Evolutionary conservation across 2,329 filamentous ascomycete genomes (phyloP), one percentile per base, ranked within the genome.

Genomic region (Paecilomyces niveus): DNA sequence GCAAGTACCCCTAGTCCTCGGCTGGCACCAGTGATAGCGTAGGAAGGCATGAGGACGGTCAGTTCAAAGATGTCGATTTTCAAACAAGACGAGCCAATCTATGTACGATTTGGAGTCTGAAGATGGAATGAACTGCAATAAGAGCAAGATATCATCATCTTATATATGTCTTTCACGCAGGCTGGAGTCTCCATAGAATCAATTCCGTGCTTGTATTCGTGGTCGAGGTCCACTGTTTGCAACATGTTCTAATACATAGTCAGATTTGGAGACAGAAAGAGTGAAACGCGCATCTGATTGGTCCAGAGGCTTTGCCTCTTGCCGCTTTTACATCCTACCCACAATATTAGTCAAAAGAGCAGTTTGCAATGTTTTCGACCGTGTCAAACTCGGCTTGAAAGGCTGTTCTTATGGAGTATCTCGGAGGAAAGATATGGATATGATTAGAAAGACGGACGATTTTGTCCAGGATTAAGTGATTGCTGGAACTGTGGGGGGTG

Each of bases 1-100:
- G 35, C 35, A 39, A n/a, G 35, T 54, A 62, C 64, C 1, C 68
- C 62, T 61, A 72, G 54, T 51, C 62, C 68, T 22, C 62, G 64
- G 53, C 59, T 67, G n/a, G 52, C 60, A 54, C 69, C 66, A 3
- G 64, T 67, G 26, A 70, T 61, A 22, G 68, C 55, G 55, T 68
- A 67, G 10, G 64, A 62, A 60, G 64, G 56, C 63, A 64, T 65
- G 31, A 13, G 55, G 53, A n/a, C 33, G 15, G 39, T 18, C 13
- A 45, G 15, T 18, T 9, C 39, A 21, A 45, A 18, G 6, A 45
- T 18, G 15, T 9, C n/a, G 9, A 45, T n/a, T 7, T 8, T 45
- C n/a, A 45, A 45, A 3, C 3, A 18, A 22, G 5, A 45, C 6
- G 3, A 18, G 5, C 15, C 39, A 45, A 45, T 45, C 39, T 45